Conservation (phyloP, 148 eudicot species). For the Camellia lanceoleosa region DNA sequence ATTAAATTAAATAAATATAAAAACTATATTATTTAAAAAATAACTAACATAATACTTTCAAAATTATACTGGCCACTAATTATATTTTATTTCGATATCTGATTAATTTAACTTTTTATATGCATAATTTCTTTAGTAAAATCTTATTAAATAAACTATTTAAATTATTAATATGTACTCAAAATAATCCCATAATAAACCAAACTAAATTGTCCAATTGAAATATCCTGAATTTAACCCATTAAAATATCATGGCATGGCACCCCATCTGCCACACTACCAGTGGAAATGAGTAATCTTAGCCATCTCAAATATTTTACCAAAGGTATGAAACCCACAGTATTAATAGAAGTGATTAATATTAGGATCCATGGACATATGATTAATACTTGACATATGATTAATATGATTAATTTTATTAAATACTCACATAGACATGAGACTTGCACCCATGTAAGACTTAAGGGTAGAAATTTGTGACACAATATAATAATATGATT, state of each 20-base stretch:
- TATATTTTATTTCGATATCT: too few species aligned
- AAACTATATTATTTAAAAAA: too few species aligned
- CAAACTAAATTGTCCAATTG: background rate
- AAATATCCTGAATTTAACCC: background rate
- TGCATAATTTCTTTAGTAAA: too few species aligned
- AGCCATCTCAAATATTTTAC: background rate
- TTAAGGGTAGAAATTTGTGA: background rate
- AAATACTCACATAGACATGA: background rate
- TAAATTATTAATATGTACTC: background rate
- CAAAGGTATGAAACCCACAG: background rate
- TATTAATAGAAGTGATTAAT: background rate
- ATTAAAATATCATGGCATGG: background rate
- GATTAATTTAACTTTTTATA: too few species aligned
- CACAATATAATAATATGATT: background rate
- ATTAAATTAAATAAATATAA: too few species aligned
- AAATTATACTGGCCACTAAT: too few species aligned
- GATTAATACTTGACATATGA: background rate
- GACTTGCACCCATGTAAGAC: background rate
- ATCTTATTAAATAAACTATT: too few species aligned
- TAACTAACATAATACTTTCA: too few species aligned
- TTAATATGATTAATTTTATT: background rate
- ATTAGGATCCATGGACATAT: background rate
- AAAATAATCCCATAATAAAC: background rate
- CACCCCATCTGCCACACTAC: background rate
- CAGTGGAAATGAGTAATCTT: background rate